Evolutionary conservation across 202 grass and related monocot genomes (phyloP), one percentile per base, ranked within the genome.

Genomic region (Zoysia matrella): DNA sequence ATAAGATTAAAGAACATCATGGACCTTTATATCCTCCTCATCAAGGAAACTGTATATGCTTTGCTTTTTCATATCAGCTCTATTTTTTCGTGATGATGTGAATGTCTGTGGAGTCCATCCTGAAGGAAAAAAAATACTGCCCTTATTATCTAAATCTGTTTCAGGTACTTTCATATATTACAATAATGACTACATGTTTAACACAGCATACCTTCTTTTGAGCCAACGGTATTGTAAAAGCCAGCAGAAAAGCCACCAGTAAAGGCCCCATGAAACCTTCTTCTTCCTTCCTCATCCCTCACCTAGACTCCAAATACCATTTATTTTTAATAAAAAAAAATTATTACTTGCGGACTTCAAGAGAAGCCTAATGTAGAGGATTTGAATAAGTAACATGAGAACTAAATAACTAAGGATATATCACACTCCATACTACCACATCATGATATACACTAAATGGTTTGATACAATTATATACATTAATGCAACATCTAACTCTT

Each of bases 241-340:
- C 92, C 95, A 85, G 95, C 90, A 73, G 92, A 93, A 87, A 80
- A 98, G 65, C 95, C 95, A 73, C 95, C 95, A 69, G 92, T 98
- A 72, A 98, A 98, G 43, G 95, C 95, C 58, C 95, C 95, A 81
- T 98, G 95, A 78, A 98, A 93, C 86, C 92, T 95, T 91, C 85
- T 94, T 72, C 90, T 86, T 51, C 95, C 95, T 89, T 95, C 92
- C 80, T 98, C 95, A 83, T 98, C 95, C 87, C 79, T 91, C 48
- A 98, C 92, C 95, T 98, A 47, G 63, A 92, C 4, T 16, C 51
- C 46, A 46, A 79, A 54, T 2, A 61, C 60, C 7, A 47, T 68
- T 47, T 74, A 12, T 52, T 6, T 72, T 71, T 47, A 66, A 8
- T 14, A 11, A 52, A 7, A 70, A 30, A 14, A 14, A 54, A 60